Evolutionary conservation across 495 filamentous ascomycete species (phyloP).

Genomic region (Aspergillus funiculosus): DNA sequence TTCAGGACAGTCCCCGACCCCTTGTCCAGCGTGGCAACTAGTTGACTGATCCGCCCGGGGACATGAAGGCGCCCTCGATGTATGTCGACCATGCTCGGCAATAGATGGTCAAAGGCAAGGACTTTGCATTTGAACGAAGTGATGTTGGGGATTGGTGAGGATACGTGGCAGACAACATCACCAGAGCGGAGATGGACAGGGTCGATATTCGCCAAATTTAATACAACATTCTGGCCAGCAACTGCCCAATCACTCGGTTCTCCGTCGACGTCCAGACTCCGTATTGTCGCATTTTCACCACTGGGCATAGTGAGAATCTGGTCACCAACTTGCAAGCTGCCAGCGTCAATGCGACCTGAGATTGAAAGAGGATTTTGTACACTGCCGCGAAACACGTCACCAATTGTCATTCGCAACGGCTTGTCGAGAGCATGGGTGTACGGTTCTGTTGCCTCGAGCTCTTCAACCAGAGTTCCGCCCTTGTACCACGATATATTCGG

Average conservation of each 20-base stretch:
- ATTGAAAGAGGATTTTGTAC: slow-evolving; percentile 69
- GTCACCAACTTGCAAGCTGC: slow-evolving; percentile 78
- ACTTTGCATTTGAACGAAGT: slow-evolving; percentile 73
- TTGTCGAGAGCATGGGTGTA: slow-evolving; percentile 64
- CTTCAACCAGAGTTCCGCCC: slow-evolving; percentile 71
- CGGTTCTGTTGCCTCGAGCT: slow-evolving; percentile 75
- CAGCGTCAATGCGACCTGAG: slow-evolving; percentile 80
- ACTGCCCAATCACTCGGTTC: slow-evolving; percentile 81
- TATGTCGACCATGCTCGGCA: slow-evolving; percentile 83
- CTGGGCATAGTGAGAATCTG: slow-evolving; percentile 72
- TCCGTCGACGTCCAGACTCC: slow-evolving; percentile 67
- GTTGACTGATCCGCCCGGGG: slow-evolving; percentile 62
- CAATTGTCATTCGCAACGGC: slow-evolving; percentile 77
- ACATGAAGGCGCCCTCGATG: slow-evolving; percentile 78
- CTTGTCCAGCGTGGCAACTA: slow-evolving; percentile 74
- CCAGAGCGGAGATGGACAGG: slow-evolving; percentile 72
- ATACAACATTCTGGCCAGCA: slow-evolving; percentile 81
- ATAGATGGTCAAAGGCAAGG: slow-evolving; percentile 79
- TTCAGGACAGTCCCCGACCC: slow-evolving; percentile 59
- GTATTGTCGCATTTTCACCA: slow-evolving; percentile 70
- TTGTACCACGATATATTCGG: slow-evolving; percentile 67
- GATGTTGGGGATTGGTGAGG: slow-evolving; percentile 60
- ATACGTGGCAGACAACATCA: slow-evolving; percentile 73
- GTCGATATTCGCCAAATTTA: slow-evolving; percentile 85
- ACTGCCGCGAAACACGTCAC: slow-evolving; percentile 75